Evolutionary conservation across 2,329 filamentous ascomycete genomes (phyloP).

Genomic region (Ilyonectria mors-panacis): DNA sequence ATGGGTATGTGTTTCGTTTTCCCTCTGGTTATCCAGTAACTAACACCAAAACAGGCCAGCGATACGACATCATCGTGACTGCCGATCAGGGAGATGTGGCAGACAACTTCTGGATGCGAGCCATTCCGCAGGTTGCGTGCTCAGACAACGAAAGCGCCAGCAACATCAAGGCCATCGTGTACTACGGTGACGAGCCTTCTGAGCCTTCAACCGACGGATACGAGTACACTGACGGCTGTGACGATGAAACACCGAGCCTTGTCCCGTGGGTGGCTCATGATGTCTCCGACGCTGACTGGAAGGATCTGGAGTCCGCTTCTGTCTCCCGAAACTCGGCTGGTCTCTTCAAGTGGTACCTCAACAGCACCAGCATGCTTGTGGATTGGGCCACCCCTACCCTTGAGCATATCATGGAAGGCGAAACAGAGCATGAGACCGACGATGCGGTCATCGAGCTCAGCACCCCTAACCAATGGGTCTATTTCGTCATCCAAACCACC

Average conservation of each 20-base stretch:
- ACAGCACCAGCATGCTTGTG: constrained; percentile 49
- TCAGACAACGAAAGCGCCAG: constrained; percentile 55
- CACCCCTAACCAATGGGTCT: constrained; percentile 49
- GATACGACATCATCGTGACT: constrained; percentile 63
- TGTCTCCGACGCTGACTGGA: constrained; percentile 49
- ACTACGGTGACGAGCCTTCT: constrained; percentile 52
- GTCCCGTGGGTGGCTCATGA: constrained; percentile 54
- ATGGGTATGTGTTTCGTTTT: constrained; percentile 34
- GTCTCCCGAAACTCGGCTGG: constrained; percentile 43
- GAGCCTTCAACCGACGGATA: constrained; percentile 29
- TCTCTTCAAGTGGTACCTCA: constrained; percentile 62
- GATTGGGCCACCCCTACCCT: constrained; percentile 49
- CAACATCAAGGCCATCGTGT: constrained; percentile 66
- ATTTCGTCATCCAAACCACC: constrained; percentile 48
- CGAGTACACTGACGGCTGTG: constrained; percentile 46
- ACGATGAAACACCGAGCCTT: constrained; percentile 54
- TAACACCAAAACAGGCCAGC: constrained; percentile 60
- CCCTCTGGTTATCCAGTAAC: not conserved
- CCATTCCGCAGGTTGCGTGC: constrained; percentile 60
- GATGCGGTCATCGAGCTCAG: constrained; percentile 49
- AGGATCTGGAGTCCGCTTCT: constrained; percentile 46
- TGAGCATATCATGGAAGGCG: constrained; percentile 34
- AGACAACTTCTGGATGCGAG: constrained; percentile 65
- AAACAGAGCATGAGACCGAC: constrained; percentile 32
- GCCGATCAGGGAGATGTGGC: constrained; percentile 53